Percentiles rank a stretch among this genome's conserved stretches.
Evolutionary conservation across 129 eudicot species (phyloP).

Genomic region (Flaveria ramosissima): DNA sequence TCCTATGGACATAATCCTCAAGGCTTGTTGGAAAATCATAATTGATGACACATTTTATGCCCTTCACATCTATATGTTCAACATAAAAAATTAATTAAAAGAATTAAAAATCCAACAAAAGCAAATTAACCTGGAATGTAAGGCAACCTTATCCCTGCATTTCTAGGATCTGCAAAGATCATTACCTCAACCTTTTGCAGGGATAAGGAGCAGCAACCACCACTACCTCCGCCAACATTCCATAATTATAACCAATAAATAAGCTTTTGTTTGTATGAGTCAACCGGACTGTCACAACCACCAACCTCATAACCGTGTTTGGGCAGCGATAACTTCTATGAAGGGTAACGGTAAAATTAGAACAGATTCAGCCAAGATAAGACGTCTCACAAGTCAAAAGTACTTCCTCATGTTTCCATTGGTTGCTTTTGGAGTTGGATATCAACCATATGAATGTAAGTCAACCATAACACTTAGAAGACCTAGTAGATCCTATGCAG

Average conservation of each 20-base stretch:
- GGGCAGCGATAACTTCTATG: slow-evolving; percentile 62
- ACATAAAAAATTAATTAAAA: slow-evolving; percentile 24
- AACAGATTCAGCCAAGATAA: slow-evolving; percentile 24
- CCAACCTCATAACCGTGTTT: slow-evolving; percentile 88
- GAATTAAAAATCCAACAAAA: neutral
- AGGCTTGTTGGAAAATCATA: slow-evolving; percentile 93
- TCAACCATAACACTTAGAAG: slow-evolving; percentile 5
- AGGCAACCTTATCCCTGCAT: slow-evolving; percentile 97
- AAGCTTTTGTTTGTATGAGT: slow-evolving; percentile 57
- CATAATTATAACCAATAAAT: slow-evolving; percentile 52
- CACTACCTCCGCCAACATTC: slow-evolving; percentile 45
- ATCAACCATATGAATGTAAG: slow-evolving; percentile 19
- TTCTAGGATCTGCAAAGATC: slow-evolving; percentile 53
- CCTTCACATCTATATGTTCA: slow-evolving; percentile 94
- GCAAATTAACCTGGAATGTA: slow-evolving; percentile 24
- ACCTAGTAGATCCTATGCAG: neutral
- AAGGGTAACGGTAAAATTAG: slow-evolving; percentile 25
- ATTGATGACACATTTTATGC: slow-evolving; percentile 94
- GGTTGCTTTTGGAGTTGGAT: slow-evolving; percentile 16
- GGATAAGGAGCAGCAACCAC: slow-evolving; percentile 97
- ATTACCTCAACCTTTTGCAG: slow-evolving; percentile 87
- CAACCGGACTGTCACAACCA: slow-evolving; percentile 92
- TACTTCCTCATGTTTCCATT: slow-evolving; percentile 12
- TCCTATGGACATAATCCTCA: slow-evolving; percentile 98
- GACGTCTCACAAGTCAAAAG: slow-evolving; percentile 1